Base-by-base conservation (phyloP, 805 yeast species). In the Wickerhamiella cacticola region DNA sequence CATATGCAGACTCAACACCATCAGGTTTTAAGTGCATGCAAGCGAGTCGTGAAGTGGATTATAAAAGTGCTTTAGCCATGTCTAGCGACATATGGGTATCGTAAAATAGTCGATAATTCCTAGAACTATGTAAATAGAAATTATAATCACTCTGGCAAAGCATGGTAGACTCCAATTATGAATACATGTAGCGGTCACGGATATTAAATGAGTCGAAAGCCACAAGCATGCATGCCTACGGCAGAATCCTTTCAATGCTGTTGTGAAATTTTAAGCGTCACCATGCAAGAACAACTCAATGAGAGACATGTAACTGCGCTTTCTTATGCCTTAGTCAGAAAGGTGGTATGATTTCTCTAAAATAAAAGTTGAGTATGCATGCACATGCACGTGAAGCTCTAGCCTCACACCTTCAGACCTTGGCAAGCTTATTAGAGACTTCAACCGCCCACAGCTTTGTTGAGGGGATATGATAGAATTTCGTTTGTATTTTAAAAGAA, bases 291-390 rank as follows among this genome's bases (percentile, higher is more conserved):
- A 5, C 36, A 15, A 15, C 36, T 31, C 21, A 31, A 31, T 31
- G 36, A 31, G 36, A 31, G 36, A 31, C 36, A 31, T 31, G 36
- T 31, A 31, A 31, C 36, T 12, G 19, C 19, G 36, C 36, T 15
- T 31, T 31, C n/a, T 18, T 19, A 18, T 31, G 18, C 4, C 18
- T 31, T 31, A 31, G 36, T 31, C 18, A 31, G n/a, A 31, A 31
- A 31, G 36, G 36, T 31, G 36, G 36, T 31, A 31, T 31, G 36
- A 31, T 31, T 31, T 31, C 36, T 31, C 36, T 15, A 31, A 31
- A 31, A 31, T 15, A 9, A 15, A 31, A 31, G 36, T 15, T 19
- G 15, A n/a, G 5, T 10, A 31, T 15, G 36, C 36, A 31, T 31
- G 36, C 36, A 31, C 36, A 31, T 31, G 36, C 36, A 31, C 16